These are phyloP conservation scores for Boletellus deceptivus DNA, from an alignment of 1,284 basidiomycete species.

Conservation along the genomic window DNA sequence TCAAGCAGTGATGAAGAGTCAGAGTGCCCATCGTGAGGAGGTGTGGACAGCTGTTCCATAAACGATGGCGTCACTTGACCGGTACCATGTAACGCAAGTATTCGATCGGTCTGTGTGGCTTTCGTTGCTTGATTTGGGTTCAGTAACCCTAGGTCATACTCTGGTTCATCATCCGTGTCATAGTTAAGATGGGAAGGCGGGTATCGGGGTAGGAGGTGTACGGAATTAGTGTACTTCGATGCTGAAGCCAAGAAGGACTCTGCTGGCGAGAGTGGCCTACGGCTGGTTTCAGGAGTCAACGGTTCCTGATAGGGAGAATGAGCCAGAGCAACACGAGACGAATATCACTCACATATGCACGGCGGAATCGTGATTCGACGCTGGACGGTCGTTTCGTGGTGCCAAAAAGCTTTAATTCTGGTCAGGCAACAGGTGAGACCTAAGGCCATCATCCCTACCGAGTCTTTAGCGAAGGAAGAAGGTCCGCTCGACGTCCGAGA, in stretches of 20 bases:
- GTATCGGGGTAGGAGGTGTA: constrained; percentile 39
- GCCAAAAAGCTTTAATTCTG: constrained; percentile 20
- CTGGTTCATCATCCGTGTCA: constrained; percentile 47
- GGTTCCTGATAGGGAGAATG: constrained; percentile 44
- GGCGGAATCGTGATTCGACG: constrained; percentile 34
- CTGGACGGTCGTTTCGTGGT: constrained; percentile 33
- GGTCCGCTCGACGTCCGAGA: constrained; percentile 42
- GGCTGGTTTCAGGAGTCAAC: constrained; percentile 58
- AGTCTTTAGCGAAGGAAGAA: constrained; percentile 38
- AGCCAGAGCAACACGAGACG: constrained; percentile 3
- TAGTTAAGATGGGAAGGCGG: constrained; percentile 41
- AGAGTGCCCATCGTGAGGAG: constrained; percentile 57
- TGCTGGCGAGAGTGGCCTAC: constrained; percentile 55
- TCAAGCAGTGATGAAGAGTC: constrained; percentile 69
- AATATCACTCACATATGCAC: constrained; percentile 40
- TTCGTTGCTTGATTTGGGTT: constrained; percentile 49
- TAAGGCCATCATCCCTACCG: constrained; percentile 26
- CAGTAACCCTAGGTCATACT: constrained; percentile 34
- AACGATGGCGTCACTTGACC: constrained; percentile 36
- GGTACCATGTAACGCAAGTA: constrained; percentile 30
- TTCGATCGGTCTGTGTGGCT: constrained; percentile 73
- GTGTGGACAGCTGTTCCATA: constrained; percentile 44
- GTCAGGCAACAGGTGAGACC: constrained; percentile 9
- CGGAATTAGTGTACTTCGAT: constrained; percentile 41
- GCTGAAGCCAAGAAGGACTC: constrained; percentile 47